These are phyloP conservation scores for Emergomyces orientalis DNA, from an alignment of 2,329 filamentous ascomycete species.

Conservation along the genomic window DNA sequence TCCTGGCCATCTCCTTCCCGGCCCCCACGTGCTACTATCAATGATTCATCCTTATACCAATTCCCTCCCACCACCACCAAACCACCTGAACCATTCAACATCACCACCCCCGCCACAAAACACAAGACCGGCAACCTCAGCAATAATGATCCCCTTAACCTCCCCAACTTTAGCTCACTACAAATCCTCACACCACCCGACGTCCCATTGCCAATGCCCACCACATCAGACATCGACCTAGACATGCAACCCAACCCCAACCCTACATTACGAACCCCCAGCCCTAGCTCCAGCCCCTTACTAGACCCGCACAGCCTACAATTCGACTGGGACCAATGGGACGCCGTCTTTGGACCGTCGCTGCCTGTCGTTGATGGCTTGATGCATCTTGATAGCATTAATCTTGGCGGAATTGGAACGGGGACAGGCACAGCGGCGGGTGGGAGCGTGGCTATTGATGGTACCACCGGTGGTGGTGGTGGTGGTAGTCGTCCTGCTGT, in stretches of 20 bases:
- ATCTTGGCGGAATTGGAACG: neutral
- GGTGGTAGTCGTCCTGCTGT: neutral
- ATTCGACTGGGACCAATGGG: conserved; percentile 44
- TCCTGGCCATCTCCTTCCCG: neutral
- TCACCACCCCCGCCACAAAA: neutral
- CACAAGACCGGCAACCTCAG: neutral
- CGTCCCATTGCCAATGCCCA: neutral
- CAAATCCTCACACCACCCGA: conserved; percentile 13
- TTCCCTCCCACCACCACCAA: neutral
- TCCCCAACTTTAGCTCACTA: neutral
- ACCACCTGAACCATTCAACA: conserved; percentile 2
- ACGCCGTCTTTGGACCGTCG: conserved; percentile 41
- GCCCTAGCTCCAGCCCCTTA: conserved; percentile 25
- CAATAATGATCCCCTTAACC: neutral
- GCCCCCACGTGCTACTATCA: neutral
- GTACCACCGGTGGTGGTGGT: neutral
- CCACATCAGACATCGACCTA: neutral
- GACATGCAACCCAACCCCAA: conserved; percentile 6
- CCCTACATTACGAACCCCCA: conserved; percentile 5
- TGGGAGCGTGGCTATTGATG: neutral
- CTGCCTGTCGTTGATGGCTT: conserved; percentile 36
- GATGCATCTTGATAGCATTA: conserved; percentile 32
- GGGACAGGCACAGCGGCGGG: neutral
- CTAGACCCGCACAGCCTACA: conserved; percentile 32
- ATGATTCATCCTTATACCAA: neutral